Conservation (phyloP, 176 grass and related monocot species). For the Eleusine indica region DNA sequence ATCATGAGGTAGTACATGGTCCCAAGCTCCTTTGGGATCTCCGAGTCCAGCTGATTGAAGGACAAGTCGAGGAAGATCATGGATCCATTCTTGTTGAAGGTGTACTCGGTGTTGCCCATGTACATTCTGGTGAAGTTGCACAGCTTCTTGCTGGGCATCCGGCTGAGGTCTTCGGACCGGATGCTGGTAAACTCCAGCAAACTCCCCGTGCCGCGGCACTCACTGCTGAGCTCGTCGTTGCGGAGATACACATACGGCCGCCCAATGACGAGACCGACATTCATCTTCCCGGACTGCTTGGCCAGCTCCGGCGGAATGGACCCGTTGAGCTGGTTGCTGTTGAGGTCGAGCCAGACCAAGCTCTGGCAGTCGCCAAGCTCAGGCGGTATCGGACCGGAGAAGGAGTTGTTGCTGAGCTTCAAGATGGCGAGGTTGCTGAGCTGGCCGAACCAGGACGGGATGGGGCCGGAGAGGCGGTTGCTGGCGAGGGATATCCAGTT, state of each 20-base stretch:
- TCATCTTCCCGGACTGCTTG: slow-evolving; percentile 81
- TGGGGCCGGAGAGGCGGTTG: slow-evolving; percentile 76
- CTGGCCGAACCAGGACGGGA: slow-evolving; percentile 80
- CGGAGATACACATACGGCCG: slow-evolving; percentile 79
- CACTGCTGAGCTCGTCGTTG: slow-evolving; percentile 80
- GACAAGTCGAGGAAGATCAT: slow-evolving; percentile 98
- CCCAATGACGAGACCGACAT: slow-evolving; percentile 69
- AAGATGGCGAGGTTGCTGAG: slow-evolving; percentile 79
- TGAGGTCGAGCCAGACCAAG: slow-evolving; percentile 88
- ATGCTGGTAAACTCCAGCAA: slow-evolving; percentile 89
- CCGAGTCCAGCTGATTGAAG: slow-evolving; percentile 72
- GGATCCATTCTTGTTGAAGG: slow-evolving; percentile 91
- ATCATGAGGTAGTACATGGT: slow-evolving; percentile 94
- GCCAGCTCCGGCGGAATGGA: slow-evolving; percentile 72
- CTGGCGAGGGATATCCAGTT: slow-evolving; percentile 96
- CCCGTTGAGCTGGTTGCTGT: slow-evolving; percentile 78
- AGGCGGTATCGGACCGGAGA: slow-evolving; percentile 70
- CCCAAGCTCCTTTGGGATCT: slow-evolving; percentile 78
- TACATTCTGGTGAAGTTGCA: slow-evolving; percentile 91
- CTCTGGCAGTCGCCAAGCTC: slow-evolving; percentile 94
- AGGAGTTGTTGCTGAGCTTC: slow-evolving; percentile 90
- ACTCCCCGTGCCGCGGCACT: slow-evolving; percentile 81
- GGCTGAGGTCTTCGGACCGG: slow-evolving; percentile 64
- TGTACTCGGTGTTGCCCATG: slow-evolving; percentile 85
- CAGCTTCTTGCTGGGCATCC: slow-evolving; percentile 72